Evolutionary conservation across 805 yeast species (phyloP), one percentile per base, ranked within the genome.

Genomic region (Wickerhamomyces mucosus): DNA sequence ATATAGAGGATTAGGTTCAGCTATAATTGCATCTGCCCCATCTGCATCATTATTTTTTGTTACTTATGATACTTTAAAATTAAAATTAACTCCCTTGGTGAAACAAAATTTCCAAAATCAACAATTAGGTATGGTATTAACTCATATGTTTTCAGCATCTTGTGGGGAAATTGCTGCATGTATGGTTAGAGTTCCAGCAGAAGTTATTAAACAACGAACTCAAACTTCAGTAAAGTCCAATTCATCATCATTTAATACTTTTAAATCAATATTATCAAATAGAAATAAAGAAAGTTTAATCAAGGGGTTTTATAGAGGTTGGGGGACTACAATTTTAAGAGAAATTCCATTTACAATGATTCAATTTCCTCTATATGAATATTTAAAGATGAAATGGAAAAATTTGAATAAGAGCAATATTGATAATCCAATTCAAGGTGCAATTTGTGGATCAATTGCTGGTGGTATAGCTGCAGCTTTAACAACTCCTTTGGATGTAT

Each of bases 301-400:
- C 15, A 59, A 69, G 23, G 95, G 95, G 2, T 63, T 92, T 5
- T 92, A 92, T 52, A 67, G 97, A 43, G 99, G 99, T 7, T 92
- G 94, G 86, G 65, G 73, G 15, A 77, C 94, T 11, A 92, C 99
- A 1, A 78, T 92, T 26, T 67, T 88, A 75, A 68, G 99, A 38
- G 99, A 92, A 48, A 89, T 92, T 27, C 98, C 99, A 5, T 92
- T 92, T 59, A 92, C 99, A 0, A 68, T 88, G 53, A 85, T 92
- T 35, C 98, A 92, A 52, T 92, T 88, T 60, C 98, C 98, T 5
- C 57, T 92, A 23, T 92, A 92, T 53, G 99, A 92, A 52, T 72
- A 64, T 51, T 53, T 92, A 46, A 92, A 92, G 61, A 58, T 58
- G 40, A 51, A 55, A 28, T 70, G 83, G 75, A 65, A 77, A 1